phyloP scores from a whole-genome alignment of 257 asterid species.

The Solanum piurae region DNA sequence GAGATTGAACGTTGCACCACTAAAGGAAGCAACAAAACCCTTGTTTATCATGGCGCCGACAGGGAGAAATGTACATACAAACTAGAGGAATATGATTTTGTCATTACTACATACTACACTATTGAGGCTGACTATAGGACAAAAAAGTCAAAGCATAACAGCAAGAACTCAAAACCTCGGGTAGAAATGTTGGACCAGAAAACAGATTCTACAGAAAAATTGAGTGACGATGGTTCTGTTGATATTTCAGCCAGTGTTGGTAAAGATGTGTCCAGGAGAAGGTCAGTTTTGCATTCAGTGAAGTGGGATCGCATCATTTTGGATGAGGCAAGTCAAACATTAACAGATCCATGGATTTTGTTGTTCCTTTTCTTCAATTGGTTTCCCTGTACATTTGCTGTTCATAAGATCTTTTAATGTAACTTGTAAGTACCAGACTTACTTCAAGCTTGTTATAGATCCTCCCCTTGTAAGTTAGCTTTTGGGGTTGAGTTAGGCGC shows the following conservation, averaged over 20 bases:
- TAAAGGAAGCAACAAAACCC: slow-evolving; percentile 63
- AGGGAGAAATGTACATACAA: slow-evolving; percentile 37
- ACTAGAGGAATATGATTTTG: slow-evolving; percentile 67
- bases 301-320: slow-evolving; percentile 77
- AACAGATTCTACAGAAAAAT: slow-evolving; percentile 8
- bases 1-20: slow-evolving; percentile 27
- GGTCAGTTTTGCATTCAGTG: slow-evolving; percentile 58
- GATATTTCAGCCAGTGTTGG: slow-evolving; percentile 22
- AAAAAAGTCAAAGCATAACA: slow-evolving; percentile 68
- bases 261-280: slow-evolving; percentile 15
- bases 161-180: slow-evolving; percentile 20
- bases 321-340: slow-evolving; percentile 54
- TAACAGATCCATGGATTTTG: not conserved
- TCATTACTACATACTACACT: slow-evolving; percentile 73
- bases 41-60: slow-evolving; percentile 73
- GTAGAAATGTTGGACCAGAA: slow-evolving; percentile 9
- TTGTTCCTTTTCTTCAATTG: not conserved
- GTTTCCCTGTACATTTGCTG: not conserved
- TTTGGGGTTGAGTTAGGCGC: not conserved
- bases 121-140: slow-evolving; percentile 64
- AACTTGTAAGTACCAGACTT: too few relatives aligned
- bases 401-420: too few relatives aligned
- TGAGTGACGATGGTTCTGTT: slow-evolving; percentile 10
- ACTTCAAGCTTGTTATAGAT: too few relatives aligned
- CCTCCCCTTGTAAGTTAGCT: not conserved